Base-by-base conservation (phyloP, 148 eudicot genomes). In the Limonium bicolor region DNA sequence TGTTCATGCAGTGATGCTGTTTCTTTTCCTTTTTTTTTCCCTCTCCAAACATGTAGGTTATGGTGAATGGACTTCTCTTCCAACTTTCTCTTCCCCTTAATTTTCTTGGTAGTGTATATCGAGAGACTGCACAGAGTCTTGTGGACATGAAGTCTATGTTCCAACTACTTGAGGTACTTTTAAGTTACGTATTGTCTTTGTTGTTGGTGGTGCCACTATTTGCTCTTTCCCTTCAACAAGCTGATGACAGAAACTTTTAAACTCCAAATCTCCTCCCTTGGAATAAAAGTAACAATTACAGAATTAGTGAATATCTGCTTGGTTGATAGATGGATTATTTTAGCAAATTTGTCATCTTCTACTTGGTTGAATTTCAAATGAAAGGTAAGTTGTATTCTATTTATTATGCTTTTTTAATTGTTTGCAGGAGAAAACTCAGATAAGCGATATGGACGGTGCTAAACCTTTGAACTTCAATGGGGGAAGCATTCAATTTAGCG, bases 51-150 rank as follows among this genome's bases (percentile, higher is more conserved):
- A 10, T 54, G 51, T 68, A 87, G 96, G 96, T 87, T 50, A 82
- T 87, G 96, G 94, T 87, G 50, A 87, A 87, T 59, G 96, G 96
- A 46, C 86, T 87, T 20, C 81, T 87, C 13, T 82, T 87, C 72
- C 96, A 87, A 63, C 68, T 82, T 32, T 87, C 96, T 58, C 78
- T 87, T 49, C 96, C 96, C 11, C 77, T 87, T 36, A 87, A 87
- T 64, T 87, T 82, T 66, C 96, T 87, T 59, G 96, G 96, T 33
- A 70, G 94, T 59, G 96, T 87, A 19, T 87, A 87, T 64, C 87
- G 96, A 48, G 96, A 87, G 72, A 87, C 96, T 33, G 38, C 82
- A 46, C 96, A 87, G 55, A 74, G 90, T 72, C 81, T 87, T 49
- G 67, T 87, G 15, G 96, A 87, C 64, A 87, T 87, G 96, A 87